Conservation (phyloP, 2,329 filamentous ascomycete genomes). For the Colletotrichum destructivum region DNA sequence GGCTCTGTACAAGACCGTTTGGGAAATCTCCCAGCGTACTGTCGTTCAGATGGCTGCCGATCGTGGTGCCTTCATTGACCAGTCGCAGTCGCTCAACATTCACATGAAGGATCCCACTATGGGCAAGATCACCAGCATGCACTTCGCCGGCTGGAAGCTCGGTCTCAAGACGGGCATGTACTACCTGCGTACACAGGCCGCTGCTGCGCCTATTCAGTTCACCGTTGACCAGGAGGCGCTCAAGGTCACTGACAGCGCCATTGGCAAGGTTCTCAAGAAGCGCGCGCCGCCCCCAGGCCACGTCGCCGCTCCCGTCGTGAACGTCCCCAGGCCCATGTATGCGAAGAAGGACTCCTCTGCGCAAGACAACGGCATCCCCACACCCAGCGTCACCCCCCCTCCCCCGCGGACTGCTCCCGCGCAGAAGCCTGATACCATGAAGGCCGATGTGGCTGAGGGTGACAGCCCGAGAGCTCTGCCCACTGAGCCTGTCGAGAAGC, state of each 20-base stretch:
- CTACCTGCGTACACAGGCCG: slow-evolving; percentile 98
- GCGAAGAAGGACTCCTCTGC: slow-evolving; percentile 64
- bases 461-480: slow-evolving; percentile 85
- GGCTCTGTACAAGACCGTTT: slow-evolving; percentile 98
- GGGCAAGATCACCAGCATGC: slow-evolving; percentile 99
- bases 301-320: slow-evolving; percentile 68
- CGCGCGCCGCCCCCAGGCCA: slow-evolving; percentile 72
- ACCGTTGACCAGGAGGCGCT: slow-evolving; percentile 98
- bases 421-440: slow-evolving; percentile 77
- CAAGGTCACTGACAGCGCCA: slow-evolving; percentile 86
- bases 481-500: slow-evolving; percentile 76
- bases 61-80: slow-evolving; percentile 98
- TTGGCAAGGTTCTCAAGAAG: slow-evolving; percentile 80
- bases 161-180: slow-evolving; percentile 99
- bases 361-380: slow-evolving; percentile 74
- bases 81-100: slow-evolving; percentile 99
- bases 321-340: slow-evolving; percentile 79
- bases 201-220: slow-evolving; percentile 97
- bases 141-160: slow-evolving; percentile 99
- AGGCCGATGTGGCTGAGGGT: slow-evolving; percentile 82
- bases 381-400: slow-evolving; percentile 77
- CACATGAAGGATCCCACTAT: slow-evolving; percentile 99
- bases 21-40: slow-evolving; percentile 97
- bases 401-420: slow-evolving; percentile 68
- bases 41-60: slow-evolving; percentile 99